A percentile compares a stretch with the other conserved stretches of the same genome.
phyloP scores from a whole-genome alignment of 2,329 filamentous ascomycete species.

The Venturia effusa region DNA sequence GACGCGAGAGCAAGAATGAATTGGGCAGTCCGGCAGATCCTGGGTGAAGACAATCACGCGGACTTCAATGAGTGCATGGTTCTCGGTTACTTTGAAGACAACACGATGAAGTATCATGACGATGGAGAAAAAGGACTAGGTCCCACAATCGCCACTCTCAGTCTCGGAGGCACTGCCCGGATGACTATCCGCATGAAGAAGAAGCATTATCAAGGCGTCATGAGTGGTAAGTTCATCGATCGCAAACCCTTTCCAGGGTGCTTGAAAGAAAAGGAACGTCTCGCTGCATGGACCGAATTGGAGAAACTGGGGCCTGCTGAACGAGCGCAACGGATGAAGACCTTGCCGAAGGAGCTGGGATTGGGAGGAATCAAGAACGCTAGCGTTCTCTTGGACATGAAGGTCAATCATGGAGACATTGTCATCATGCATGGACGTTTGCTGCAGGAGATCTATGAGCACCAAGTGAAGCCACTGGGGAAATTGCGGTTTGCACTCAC shows the following conservation, averaged over 20 bases:
- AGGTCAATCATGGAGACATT: slow-evolving; percentile 52
- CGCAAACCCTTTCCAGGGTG: slow-evolving; percentile 20
- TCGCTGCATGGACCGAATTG: slow-evolving; percentile 22
- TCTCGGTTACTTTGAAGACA: slow-evolving; percentile 48
- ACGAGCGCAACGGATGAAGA: slow-evolving; percentile 18
- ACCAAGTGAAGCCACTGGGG: slow-evolving; percentile 41
- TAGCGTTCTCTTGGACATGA: slow-evolving; percentile 30
- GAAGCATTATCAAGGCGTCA: slow-evolving; percentile 27
- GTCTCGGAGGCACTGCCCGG: slow-evolving; percentile 44
- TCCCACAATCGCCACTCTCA: slow-evolving; percentile 51
- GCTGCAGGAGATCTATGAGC: slow-evolving; percentile 52
- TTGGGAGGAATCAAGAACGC: neutral
- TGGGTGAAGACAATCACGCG: slow-evolving; percentile 21
- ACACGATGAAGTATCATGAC: slow-evolving; percentile 42
- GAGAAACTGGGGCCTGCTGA: slow-evolving; percentile 19
- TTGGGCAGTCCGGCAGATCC: slow-evolving; percentile 41
- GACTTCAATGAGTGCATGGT: slow-evolving; percentile 55
- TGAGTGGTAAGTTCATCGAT: slow-evolving; percentile 4
- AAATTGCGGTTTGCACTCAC: slow-evolving; percentile 48
- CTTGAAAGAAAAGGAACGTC: slow-evolving; percentile 23
- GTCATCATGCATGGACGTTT: slow-evolving; percentile 50
- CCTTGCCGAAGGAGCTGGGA: slow-evolving; percentile 14
- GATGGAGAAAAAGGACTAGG: slow-evolving; percentile 55
- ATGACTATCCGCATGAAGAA: slow-evolving; percentile 50
- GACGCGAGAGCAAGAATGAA: slow-evolving; percentile 41